Evolutionary conservation across 768 basidiomycete genomes (phyloP), one percentile per base, ranked within the genome.

Genomic region (Filobasidium wieringae): DNA sequence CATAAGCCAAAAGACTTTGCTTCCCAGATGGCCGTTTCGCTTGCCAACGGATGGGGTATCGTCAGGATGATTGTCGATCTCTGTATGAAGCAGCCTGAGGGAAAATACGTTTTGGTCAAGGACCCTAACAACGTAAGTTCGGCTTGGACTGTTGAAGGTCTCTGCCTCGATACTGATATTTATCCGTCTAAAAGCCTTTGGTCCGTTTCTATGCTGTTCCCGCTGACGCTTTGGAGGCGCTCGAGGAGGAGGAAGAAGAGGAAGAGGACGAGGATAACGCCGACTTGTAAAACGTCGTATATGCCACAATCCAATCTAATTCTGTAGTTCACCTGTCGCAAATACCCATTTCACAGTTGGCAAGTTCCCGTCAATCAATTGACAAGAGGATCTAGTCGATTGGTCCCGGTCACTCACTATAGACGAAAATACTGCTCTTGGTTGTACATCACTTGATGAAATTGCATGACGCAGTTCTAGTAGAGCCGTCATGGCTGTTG

Each of bases 31-130:
- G 96, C 96, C 72, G 84, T 99, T 34, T 93, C 90, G 27, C 77
- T 97, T 55, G 78, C 87, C 32, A 97, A 97, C 70, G 95, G 95
- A 11, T 99, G 95, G 95, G 95, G 95, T 55, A 96, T 99, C 68
- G 88, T 97, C 31, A 81, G 95, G 59, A 93, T 88, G 12, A 84
- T 99, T 59, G 86, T 88, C 29, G 95, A 99, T 68, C 75, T 97
- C 60, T 88, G 87, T 73, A 82, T 95, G 83, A 91, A 92, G 75
- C 85, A 91, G 83, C 88, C 89, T 22, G 93, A 97, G 75, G 95
- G 95, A 72, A 95, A 95, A 74, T 99, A 96, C 71, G 87, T 97
- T 14, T 78, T 99, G 27, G 83, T 99, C 53, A 95, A 93, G 76
- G 95, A 99, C 75, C 93, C 95, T 17, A 97, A 97, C 80, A 89